Evolutionary conservation across 495 filamentous ascomycete species (phyloP).

Genomic region (Trichoderma orchidacearum): DNA sequence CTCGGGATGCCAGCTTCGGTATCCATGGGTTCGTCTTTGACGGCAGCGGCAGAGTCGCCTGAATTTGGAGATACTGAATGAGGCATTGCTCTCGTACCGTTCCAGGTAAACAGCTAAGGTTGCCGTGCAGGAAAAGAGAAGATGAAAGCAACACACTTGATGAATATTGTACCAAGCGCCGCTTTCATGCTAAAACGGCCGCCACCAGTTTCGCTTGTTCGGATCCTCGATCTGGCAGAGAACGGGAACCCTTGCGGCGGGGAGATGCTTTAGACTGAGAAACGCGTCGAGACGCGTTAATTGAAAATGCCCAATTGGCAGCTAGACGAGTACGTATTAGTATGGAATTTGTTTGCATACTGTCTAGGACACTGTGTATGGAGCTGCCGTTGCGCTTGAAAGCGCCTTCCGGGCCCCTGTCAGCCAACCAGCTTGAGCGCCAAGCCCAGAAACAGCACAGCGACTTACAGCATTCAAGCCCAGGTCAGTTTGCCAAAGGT

Average conservation of each 20-base stretch:
- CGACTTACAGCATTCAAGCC: neutral
- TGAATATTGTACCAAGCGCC: too few species aligned
- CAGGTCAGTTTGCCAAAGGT: too few species aligned
- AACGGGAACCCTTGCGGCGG: neutral
- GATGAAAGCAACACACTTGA: too few species aligned
- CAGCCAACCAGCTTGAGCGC: neutral
- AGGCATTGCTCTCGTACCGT: neutral
- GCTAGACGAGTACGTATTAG: neutral
- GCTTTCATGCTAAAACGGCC: too few species aligned
- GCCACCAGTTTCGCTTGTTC: neutral
- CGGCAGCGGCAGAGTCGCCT: too few species aligned
- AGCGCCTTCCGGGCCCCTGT: too few species aligned
- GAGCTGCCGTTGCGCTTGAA: too few species aligned
- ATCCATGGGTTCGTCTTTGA: conserved; percentile 2
- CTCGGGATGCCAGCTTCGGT: neutral
- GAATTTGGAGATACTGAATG: neutral
- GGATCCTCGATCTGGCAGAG: neutral
- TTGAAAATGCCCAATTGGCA: neutral
- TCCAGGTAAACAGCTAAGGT: too few species aligned
- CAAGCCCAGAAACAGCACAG: neutral
- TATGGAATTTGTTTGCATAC: neutral
- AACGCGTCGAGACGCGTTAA: neutral
- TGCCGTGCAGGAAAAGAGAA: too few species aligned
- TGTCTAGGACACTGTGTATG: neutral
- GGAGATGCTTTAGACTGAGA: neutral